A percentile compares a stretch with the other conserved stretches of the same genome.
Evolutionary conservation across 257 asterid species (phyloP).

Genomic region (Solanum paucissectum): DNA sequence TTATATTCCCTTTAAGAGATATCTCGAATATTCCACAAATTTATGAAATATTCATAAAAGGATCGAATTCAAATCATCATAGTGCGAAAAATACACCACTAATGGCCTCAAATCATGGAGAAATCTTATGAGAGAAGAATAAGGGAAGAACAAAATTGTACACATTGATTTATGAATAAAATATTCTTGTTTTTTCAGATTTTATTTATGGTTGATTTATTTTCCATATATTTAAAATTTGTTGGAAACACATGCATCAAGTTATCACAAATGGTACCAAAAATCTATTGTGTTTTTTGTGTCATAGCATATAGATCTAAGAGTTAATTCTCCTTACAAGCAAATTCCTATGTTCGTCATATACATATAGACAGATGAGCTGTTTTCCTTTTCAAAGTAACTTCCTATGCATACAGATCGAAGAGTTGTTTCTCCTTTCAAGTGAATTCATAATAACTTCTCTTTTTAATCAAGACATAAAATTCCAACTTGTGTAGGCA

Average conservation of each 20-base stretch:
- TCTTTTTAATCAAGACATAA: neutral
- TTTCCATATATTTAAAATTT: too few species aligned
- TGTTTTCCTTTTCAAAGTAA: neutral
- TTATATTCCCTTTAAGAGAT: too few species aligned
- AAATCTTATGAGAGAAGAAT: neutral
- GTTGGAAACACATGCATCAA: neutral
- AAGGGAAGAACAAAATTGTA: neutral
- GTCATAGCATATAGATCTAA: neutral
- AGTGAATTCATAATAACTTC: neutral
- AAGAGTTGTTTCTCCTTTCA: neutral
- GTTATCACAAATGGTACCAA: neutral
- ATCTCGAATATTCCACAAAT: neutral
- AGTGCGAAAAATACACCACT: neutral
- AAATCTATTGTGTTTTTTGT: neutral
- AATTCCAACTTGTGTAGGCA: neutral
- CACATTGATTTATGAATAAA: neutral
- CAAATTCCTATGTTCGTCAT: neutral
- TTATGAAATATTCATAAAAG: neutral
- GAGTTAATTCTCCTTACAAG: neutral
- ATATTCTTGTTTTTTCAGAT: too few species aligned
- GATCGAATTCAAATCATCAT: neutral
- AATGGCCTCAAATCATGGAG: neutral
- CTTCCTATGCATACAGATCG: neutral
- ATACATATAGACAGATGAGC: neutral
- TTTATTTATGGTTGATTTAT: neutral